Evolutionary conservation across 495 filamentous ascomycete species (phyloP), one percentile per base, ranked within the genome.

Genomic region (Penicillium fimorum): DNA sequence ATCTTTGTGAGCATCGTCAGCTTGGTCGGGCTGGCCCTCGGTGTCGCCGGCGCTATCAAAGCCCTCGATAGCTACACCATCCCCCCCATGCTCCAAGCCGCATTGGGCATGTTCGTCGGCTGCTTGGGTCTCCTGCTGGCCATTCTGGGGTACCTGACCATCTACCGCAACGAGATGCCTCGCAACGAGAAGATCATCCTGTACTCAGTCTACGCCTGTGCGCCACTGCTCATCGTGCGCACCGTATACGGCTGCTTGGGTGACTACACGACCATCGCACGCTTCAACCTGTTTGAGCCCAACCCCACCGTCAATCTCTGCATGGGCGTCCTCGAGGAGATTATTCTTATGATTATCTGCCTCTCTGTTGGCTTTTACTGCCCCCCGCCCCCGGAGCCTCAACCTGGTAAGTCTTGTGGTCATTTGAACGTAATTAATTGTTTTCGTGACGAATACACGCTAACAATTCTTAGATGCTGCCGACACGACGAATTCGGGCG

Each of bases 271-370:
- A 54, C 40, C 15, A 54, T 54, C 42, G 32, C 22, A 29, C 42
- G 40, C 20, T 55, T 55, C 27, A 47, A 35, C 45, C 33, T 47
- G 18, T 47, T 43, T 42, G 50, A 47, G 38, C 42, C 42, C 38
- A 55, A 55, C 53, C 30, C 40, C 43, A 55, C 53, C 22, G 24
- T 55, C 41, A 33, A 55, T 47, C 42, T 55, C 22, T 55, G 40
- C 43, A 47, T 55, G 53, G 46, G 56, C n/a, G 50, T 62, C 25
- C 50, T 62, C 17, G 42, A 55, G 20, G 59, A 62, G 25, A 55
- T 59, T 18, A 33, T 59, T 44, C 20, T 43, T 44, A 56, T 60
- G 55, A 55, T 51, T 30, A 60, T 55, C 53, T 50, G 47, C 47
- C 47, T 50, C 47, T 7, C 47, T 50, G 47, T 50, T 50, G 47